A percentile compares a stretch with the other conserved stretches of the same genome.
phyloP scores from a whole-genome alignment of 768 basidiomycete species.

The Mycena belliarum region DNA sequence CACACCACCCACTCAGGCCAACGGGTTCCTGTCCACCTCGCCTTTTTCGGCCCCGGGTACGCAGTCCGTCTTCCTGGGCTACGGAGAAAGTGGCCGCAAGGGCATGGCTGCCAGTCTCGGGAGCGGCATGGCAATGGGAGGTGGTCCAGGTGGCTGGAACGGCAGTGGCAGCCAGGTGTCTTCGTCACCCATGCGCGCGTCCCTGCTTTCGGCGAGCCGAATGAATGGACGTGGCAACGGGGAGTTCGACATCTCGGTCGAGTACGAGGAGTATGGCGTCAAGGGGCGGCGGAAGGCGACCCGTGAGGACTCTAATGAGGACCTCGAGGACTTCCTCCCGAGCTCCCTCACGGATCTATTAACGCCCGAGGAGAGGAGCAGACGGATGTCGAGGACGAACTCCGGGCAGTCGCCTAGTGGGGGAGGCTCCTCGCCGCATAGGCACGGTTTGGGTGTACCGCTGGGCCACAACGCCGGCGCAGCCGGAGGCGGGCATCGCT shows the following conservation, averaged over 20 bases:
- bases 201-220: conserved; percentile 17
- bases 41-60: conserved; percentile 79
- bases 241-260: conserved; percentile 40
- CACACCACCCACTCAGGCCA: conserved; percentile 27
- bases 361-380: conserved; percentile 82
- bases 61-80: conserved; percentile 53
- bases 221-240: conserved; percentile 12
- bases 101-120: conserved; percentile 35
- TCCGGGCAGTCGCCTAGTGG: conserved; percentile 39
- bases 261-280: conserved; percentile 35
- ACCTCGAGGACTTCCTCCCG: conserved; percentile 88
- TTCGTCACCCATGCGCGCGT: conserved; percentile 12
- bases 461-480: conserved; percentile 18
- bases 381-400: conserved; percentile 80
- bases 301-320: conserved; percentile 59
- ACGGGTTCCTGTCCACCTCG: conserved; percentile 54
- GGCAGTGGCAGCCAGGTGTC: neutral
- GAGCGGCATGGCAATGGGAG: conserved; percentile 47
- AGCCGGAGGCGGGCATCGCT: conserved; percentile 52
- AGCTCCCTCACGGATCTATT: conserved; percentile 86
- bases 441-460: conserved; percentile 24
- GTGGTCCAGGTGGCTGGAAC: conserved; percentile 42
- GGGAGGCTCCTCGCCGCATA: conserved; percentile 10
- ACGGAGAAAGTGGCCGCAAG: conserved; percentile 29
- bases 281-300: conserved; percentile 17